These are phyloP conservation scores for Arthrobotrys megalospora DNA, from an alignment of 2,329 filamentous ascomycete species.

Conservation along the genomic window DNA sequence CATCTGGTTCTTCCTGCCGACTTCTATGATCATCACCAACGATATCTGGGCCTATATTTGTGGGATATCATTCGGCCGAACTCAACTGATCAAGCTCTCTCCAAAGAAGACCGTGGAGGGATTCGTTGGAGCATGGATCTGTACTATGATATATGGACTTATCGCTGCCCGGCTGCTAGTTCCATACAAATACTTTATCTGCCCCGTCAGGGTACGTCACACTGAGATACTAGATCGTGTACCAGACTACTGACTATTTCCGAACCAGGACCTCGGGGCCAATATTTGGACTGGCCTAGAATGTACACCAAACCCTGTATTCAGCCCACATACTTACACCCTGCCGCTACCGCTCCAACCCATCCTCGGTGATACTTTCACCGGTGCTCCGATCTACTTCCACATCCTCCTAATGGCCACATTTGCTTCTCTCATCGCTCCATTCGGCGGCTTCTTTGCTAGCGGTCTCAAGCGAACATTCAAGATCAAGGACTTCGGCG, in stretches of 20 bases:
- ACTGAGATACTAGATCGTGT: neutral
- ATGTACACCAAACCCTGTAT: conserved; percentile 92
- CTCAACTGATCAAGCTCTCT: conserved; percentile 96
- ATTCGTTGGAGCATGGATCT: conserved; percentile 95
- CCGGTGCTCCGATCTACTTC: conserved; percentile 81
- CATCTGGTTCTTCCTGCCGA: conserved; percentile 99
- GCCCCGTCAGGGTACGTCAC: conserved; percentile 82
- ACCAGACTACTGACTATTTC: conserved; percentile 5
- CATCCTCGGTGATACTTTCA: conserved; percentile 72
- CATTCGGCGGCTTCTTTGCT: conserved; percentile 98
- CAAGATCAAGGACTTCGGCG: conserved; percentile 99
- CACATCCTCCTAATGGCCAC: conserved; percentile 91
- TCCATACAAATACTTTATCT: conserved; percentile 97
- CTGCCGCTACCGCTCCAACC: conserved; percentile 81
- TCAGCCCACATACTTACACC: conserved; percentile 81
- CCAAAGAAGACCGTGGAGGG: conserved; percentile 99
- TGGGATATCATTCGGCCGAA: conserved; percentile 95
- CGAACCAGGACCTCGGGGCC: conserved; percentile 81
- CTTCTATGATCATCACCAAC: conserved; percentile 95
- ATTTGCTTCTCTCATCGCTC: conserved; percentile 95
- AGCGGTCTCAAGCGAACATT: conserved; percentile 98
- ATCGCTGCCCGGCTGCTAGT: conserved; percentile 86
- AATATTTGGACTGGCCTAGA: conserved; percentile 92
- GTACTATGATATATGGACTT: conserved; percentile 89
- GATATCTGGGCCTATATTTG: conserved; percentile 99